Base-by-base conservation (phyloP, 345 rosid genomes). In the Lagerstroemia speciosa region DNA sequence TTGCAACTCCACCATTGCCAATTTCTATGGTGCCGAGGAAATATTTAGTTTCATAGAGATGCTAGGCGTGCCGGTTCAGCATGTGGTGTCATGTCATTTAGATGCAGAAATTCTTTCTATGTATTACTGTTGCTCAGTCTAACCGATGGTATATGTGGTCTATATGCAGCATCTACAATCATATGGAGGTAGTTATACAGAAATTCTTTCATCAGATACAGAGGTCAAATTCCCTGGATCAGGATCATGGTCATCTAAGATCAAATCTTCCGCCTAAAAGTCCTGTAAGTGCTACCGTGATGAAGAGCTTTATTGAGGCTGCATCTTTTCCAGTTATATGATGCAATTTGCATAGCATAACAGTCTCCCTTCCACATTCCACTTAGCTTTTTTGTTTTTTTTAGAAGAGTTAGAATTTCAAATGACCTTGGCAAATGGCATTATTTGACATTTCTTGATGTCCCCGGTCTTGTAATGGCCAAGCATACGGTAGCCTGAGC, bases 101-200 rank as follows among this genome's bases (percentile, higher is more conserved):
- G 41, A 38, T 38, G 41, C 41, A 12, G 6, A 48, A 55, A 24
- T 55, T 22, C 15, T n/a, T 11, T 26, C 9, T 22, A 55, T 8
- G 26, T 7, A 57, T 15, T 57, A 1, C 1, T 27, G 63, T 58
- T 58, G 63, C 20, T 27, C 63, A 22, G 22, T 66, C 15, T 40
- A 41, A 22, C 31, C 8, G 8, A 40, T 17, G 9, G 33, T 27
- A 24, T 15, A 2, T 66, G 36, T 43, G 6, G 6, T 26, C 10
- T 34, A 36, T 62, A 19, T 48, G 61, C 78, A 73, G 79, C 77
- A 81, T 65, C 55, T 74, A 75, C 65, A 75, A 79, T 65, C 85
- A 82, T 55, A 19, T 68, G 19, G 77, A 78, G 32, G 85, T 69
- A 24, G 66, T 78, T 45, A 64, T 69, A 8, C 67, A 37, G 41